phyloP scores from a whole-genome alignment of 139 green algal genomes.

The Trebouxia sp. region DNA sequence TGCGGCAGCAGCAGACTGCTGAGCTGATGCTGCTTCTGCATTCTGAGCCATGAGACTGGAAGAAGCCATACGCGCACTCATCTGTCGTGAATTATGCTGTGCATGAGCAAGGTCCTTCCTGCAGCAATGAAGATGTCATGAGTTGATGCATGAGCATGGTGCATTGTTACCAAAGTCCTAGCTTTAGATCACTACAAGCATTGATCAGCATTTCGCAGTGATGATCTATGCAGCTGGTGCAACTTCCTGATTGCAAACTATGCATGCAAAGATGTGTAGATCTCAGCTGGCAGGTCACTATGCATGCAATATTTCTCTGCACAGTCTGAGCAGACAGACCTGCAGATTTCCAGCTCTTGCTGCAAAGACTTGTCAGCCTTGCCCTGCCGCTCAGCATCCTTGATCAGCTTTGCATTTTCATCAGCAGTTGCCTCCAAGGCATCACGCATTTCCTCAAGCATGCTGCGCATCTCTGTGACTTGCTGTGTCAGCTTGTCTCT shows the following conservation, averaged over 20 bases:
- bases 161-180: too few relatives aligned
- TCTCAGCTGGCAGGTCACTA: too few relatives aligned
- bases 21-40: conserved; percentile 6
- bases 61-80: neutral
- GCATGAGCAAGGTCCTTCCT: neutral
- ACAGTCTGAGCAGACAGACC: too few relatives aligned
- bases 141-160: neutral
- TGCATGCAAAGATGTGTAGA: too few relatives aligned
- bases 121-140: neutral
- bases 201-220: too few relatives aligned
- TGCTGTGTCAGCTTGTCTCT: neutral
- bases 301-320: neutral
- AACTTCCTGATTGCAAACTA: too few relatives aligned
- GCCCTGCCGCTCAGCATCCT: neutral
- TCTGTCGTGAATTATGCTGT: neutral
- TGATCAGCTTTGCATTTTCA: neutral
- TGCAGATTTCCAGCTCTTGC: neutral
- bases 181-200: too few relatives aligned
- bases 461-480: conserved; percentile 13
- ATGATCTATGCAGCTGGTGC: too few relatives aligned
- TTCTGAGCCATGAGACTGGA: conserved; percentile 12
- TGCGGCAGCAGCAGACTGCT: neutral
- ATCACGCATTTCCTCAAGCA: conserved; percentile 29
- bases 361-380: neutral
- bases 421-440: conserved; percentile 28